phyloP scores from a whole-genome alignment of 2,329 filamentous ascomycete species.

The Claviceps cyperi region DNA sequence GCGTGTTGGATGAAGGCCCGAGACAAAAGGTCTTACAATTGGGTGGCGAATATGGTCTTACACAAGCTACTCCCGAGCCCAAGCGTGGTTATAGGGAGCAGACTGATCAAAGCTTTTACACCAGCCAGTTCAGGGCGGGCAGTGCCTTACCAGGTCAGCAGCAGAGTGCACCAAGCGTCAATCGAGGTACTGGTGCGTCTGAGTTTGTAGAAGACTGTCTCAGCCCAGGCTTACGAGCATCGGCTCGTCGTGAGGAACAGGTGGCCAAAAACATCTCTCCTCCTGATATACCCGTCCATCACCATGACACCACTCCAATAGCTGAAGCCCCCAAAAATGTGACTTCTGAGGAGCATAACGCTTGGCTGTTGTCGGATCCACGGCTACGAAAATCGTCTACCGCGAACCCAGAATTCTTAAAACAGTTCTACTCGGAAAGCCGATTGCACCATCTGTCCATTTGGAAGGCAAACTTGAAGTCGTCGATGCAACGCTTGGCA shows the following conservation, averaged over 20 bases:
- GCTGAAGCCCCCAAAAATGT: conserved; percentile 39
- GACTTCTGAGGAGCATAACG: conserved; percentile 90
- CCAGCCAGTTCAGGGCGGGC: conserved; percentile 45
- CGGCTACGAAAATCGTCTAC: conserved; percentile 78
- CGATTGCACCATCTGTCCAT: conserved; percentile 87
- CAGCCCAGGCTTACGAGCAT: neutral
- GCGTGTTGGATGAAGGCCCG: conserved; percentile 70
- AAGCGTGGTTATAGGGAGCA: conserved; percentile 63
- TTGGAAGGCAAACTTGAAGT: conserved; percentile 92
- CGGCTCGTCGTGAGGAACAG: neutral
- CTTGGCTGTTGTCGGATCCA: conserved; percentile 68
- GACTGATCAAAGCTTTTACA: conserved; percentile 71
- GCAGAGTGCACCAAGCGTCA: neutral
- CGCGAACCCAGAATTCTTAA: conserved; percentile 82
- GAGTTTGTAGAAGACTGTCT: neutral
- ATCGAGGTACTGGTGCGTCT: neutral
- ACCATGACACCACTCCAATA: neutral
- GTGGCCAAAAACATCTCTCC: neutral
- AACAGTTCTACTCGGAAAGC: conserved; percentile 91
- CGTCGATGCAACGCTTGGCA: conserved; percentile 68
- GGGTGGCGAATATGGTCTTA: conserved; percentile 47
- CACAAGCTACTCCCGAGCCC: conserved; percentile 44
- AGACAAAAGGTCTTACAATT: conserved; percentile 63
- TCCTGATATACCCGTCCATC: neutral
- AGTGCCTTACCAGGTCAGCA: conserved; percentile 14